A percentile compares a stretch with the other conserved stretches of the same genome.
Conservation (phyloP, 1,139 yeast species). For the Dujonia santamariae region DNA sequence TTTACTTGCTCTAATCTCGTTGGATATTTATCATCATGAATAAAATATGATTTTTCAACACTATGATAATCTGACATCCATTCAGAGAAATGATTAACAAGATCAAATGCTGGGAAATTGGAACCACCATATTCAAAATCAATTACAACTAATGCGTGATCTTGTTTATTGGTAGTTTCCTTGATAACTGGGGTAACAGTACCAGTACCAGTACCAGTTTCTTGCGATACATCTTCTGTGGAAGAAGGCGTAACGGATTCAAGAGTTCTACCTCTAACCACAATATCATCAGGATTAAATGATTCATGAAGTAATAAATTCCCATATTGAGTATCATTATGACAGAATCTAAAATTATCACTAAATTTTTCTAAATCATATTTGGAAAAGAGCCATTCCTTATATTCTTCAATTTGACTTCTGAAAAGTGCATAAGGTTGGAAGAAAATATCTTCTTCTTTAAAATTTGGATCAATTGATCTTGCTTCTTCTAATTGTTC, state of each 20-base stretch:
- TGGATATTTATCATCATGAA: conserved; percentile 63
- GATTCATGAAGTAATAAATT: conserved; percentile 59
- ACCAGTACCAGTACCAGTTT: conserved; percentile 10
- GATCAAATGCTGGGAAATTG: conserved; percentile 86
- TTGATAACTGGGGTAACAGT: conserved; percentile 12
- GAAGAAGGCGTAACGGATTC: not conserved
- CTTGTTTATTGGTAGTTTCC: conserved; percentile 40
- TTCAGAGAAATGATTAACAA: conserved; percentile 86
- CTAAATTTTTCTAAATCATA: conserved; percentile 47
- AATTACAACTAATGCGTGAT: conserved; percentile 81
- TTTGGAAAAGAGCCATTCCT: conserved; percentile 57
- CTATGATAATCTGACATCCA: conserved; percentile 96
- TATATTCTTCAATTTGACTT: conserved; percentile 45
- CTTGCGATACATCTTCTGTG: not conserved
- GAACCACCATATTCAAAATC: conserved; percentile 96
- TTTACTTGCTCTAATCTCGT: conserved; percentile 63
- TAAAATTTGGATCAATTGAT: conserved; percentile 14
- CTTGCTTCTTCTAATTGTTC: conserved; percentile 19
- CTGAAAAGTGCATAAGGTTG: conserved; percentile 50
- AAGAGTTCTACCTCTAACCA: conserved; percentile 16
- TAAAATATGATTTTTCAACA: conserved; percentile 55
- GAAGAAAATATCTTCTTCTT: conserved; percentile 41
- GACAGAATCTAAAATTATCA: conserved; percentile 71
- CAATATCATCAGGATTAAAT: conserved; percentile 34
- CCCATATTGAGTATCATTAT: conserved; percentile 96